Evolutionary conservation across 1,284 basidiomycete genomes (phyloP).

Genomic region (Sporisorium reilianum): DNA sequence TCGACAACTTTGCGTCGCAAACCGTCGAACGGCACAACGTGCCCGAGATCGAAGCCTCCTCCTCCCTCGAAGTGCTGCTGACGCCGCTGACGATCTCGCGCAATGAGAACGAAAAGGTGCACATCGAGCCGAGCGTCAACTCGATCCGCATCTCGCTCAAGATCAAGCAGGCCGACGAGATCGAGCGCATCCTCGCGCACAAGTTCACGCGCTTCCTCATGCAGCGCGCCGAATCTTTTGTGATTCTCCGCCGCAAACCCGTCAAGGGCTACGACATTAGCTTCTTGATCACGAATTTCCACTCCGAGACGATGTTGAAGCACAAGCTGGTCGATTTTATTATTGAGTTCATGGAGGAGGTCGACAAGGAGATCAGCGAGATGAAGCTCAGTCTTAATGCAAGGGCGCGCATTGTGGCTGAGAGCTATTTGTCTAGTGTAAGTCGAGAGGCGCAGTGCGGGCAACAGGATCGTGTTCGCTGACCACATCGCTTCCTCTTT

Average conservation of each 20-base stretch:
- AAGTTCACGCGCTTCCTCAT: conserved; percentile 99
- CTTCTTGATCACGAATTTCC: conserved; percentile 96
- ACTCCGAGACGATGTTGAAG: conserved; percentile 97
- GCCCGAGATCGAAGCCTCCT: conserved; percentile 73
- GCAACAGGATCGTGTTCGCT: not conserved
- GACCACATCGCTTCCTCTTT: no score
- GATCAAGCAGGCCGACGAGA: conserved; percentile 99
- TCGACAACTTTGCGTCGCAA: conserved; percentile 98
- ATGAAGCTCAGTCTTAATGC: conserved; percentile 85
- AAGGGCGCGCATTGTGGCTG: conserved; percentile 95
- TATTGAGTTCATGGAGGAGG: conserved; percentile 99
- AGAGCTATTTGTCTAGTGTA: conserved; percentile 71
- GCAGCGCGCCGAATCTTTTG: conserved; percentile 96
- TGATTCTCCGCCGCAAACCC: conserved; percentile 93
- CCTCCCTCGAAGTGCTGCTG: conserved; percentile 79
- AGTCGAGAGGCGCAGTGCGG: conserved; percentile 5
- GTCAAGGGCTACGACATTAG: conserved; percentile 92
- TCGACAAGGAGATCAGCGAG: conserved; percentile 88
- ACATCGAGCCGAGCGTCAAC: conserved; percentile 97
- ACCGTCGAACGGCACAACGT: conserved; percentile 75
- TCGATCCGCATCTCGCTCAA: conserved; percentile 95
- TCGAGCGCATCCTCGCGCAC: conserved; percentile 94
- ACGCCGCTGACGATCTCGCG: conserved; percentile 92
- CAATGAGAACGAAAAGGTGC: conserved; percentile 94
- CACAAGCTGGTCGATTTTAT: conserved; percentile 99